These are phyloP conservation scores for Xylariaceae sp. DNA, from an alignment of 2,329 filamentous ascomycete species.

Conservation along the genomic window DNA sequence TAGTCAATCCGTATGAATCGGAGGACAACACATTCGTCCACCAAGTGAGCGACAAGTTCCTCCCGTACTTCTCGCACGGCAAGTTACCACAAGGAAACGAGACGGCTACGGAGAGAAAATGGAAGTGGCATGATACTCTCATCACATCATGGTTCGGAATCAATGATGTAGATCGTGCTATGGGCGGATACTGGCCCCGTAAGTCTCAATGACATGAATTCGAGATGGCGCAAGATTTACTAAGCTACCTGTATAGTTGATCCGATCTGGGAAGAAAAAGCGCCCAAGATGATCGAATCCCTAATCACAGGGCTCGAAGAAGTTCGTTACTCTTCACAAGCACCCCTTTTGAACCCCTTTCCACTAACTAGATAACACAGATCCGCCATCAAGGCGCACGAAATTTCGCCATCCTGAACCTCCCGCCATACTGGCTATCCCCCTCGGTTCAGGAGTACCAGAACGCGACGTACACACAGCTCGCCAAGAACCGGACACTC, in stretches of 20 bases:
- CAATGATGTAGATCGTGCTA: conserved; percentile 16
- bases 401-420: conserved; percentile 8
- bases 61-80: conserved; percentile 14
- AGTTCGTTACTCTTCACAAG: neutral
- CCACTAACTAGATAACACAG: no score
- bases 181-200: conserved; percentile 17
- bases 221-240: no score
- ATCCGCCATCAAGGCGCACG: conserved; percentile 6
- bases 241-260: neutral
- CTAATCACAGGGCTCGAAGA: neutral
- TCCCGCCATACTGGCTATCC: no score
- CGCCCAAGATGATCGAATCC: neutral
- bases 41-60: conserved; percentile 14
- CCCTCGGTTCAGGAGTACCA: no score
- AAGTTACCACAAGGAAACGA: conserved; percentile 4
- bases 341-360: no score
- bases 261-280: neutral
- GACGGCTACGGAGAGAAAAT: neutral
- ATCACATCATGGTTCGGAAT: conserved; percentile 14
- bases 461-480: no score
- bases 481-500: no score
- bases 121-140: conserved; percentile 11
- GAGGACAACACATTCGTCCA: conserved; percentile 17
- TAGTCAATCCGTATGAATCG: conserved; percentile 12
- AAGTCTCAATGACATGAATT: neutral